Percentiles rank a stretch among this genome's conserved stretches.
These are phyloP conservation scores for Rhodotorula sphaerocarpa DNA, from an alignment of 768 basidiomycete genomes.

Conservation along the genomic window DNA sequence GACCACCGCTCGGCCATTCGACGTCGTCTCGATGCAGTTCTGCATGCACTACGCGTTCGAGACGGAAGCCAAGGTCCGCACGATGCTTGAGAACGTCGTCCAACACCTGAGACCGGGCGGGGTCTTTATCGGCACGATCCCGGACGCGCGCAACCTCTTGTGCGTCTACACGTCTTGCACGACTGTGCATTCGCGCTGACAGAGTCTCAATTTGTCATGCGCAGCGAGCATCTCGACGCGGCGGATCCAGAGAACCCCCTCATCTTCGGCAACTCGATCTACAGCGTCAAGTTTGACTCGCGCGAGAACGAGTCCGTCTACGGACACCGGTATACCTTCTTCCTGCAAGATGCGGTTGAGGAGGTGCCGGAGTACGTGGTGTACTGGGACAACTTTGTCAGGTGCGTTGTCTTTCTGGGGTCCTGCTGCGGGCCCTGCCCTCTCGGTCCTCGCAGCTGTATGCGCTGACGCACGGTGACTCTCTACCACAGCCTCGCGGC, in stretches of 20 bases:
- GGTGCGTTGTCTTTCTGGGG: constrained; percentile 53
- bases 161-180: constrained; percentile 46
- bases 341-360: constrained; percentile 86
- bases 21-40: constrained; percentile 97
- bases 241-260: constrained; percentile 55
- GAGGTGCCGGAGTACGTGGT: constrained; percentile 96
- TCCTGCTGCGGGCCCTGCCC: no score
- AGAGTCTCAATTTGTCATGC: no score
- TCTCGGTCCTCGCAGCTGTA: constrained; percentile 1
- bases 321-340: constrained; percentile 92
- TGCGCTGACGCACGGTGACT: background rate
- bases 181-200: background rate
- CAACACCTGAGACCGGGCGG: constrained; percentile 72
- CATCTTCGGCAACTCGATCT: constrained; percentile 83
- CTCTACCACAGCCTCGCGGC: constrained; percentile 59
- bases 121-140: constrained; percentile 92
- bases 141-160: constrained; percentile 77
- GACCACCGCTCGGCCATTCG: constrained; percentile 54
- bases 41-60: constrained; percentile 99
- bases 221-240: constrained; percentile 65
- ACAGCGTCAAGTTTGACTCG: constrained; percentile 64
- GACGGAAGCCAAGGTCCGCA: constrained; percentile 69
- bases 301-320: constrained; percentile 61
- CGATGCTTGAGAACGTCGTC: constrained; percentile 86
- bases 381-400: constrained; percentile 83